phyloP scores from a whole-genome alignment of 257 asterid species.

The Salvia splendens region DNA sequence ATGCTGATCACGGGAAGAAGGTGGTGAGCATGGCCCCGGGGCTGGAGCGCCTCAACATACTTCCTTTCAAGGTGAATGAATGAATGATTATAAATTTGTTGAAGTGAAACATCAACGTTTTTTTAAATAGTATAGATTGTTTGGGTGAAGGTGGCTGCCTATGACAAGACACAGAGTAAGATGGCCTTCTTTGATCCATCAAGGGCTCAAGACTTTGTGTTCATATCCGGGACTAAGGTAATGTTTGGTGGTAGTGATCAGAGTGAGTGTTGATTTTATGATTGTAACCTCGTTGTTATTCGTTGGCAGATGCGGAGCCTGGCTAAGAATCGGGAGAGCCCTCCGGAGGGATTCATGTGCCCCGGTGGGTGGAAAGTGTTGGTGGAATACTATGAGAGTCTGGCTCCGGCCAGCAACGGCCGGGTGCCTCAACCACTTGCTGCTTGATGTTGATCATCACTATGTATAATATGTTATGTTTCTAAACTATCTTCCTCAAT shows the following conservation, averaged over 20 bases:
- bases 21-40: slow-evolving; percentile 98
- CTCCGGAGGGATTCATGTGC: slow-evolving; percentile 98
- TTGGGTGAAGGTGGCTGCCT: slow-evolving; percentile 70
- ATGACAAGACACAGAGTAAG: slow-evolving; percentile 74
- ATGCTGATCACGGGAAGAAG: slow-evolving; percentile 99
- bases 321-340: slow-evolving; percentile 80
- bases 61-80: slow-evolving; percentile 73
- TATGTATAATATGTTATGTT: no score
- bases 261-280: no score
- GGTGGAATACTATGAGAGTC: slow-evolving; percentile 82
- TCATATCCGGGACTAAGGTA: slow-evolving; percentile 98
- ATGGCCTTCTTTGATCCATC: slow-evolving; percentile 99
- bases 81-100: no score
- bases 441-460: slow-evolving; percentile 39
- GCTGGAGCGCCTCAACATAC: slow-evolving; percentile 77
- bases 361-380: slow-evolving; percentile 95
- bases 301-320: slow-evolving; percentile 71
- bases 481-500: no score
- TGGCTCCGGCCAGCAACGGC: slow-evolving; percentile 59
- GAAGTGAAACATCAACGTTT: no score
- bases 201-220: slow-evolving; percentile 81
- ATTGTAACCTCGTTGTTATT: no score
- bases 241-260: neutral
- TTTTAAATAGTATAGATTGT: no score
- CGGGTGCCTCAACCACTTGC: slow-evolving; percentile 56